Evolutionary conservation across 2,329 filamentous ascomycete species (phyloP).

Genomic region (Phaeosphaeria sp.): DNA sequence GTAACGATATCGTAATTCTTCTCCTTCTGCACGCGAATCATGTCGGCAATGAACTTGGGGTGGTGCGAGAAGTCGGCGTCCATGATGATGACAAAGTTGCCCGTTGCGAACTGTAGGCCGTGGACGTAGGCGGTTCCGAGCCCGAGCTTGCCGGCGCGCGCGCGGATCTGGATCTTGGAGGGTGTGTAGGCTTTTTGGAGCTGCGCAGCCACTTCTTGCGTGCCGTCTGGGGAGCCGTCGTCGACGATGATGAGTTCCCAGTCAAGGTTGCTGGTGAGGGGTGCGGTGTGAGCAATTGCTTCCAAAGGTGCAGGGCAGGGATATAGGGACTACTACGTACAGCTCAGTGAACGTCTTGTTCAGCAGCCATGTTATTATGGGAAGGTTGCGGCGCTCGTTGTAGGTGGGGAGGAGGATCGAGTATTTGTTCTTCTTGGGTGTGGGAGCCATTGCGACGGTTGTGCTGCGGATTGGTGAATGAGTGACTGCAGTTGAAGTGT

Average conservation of each 20-base stretch:
- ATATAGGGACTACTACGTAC: slow-evolving; percentile 58
- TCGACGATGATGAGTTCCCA: slow-evolving; percentile 99
- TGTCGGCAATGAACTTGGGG: slow-evolving; percentile 96
- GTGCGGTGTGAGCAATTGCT: slow-evolving; percentile 8
- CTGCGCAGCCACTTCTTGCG: slow-evolving; percentile 87
- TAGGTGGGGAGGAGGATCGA: slow-evolving; percentile 97
- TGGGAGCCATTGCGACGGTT: slow-evolving; percentile 36
- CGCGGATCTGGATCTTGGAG: slow-evolving; percentile 80
- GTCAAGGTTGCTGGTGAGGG: slow-evolving; percentile 74
- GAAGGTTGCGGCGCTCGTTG: slow-evolving; percentile 97
- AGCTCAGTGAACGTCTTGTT: slow-evolving; percentile 89
- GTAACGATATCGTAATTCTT: slow-evolving; percentile 95
- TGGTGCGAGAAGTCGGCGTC: slow-evolving; percentile 99
- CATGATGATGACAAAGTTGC: slow-evolving; percentile 99
- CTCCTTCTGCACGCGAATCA: slow-evolving; percentile 81
- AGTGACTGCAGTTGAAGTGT: slow-evolving; percentile 36
- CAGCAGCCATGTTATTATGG: slow-evolving; percentile 93
- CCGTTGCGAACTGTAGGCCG: slow-evolving; percentile 85
- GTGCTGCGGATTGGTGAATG: slow-evolving; percentile 28
- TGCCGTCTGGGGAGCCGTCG: slow-evolving; percentile 96
- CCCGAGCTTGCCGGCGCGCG: slow-evolving; percentile 93
- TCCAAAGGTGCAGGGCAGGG: background rate
- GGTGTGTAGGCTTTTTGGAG: slow-evolving; percentile 82
- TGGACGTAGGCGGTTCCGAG: slow-evolving; percentile 96
- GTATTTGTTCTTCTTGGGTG: slow-evolving; percentile 74